Percentiles rank a stretch among this genome's conserved stretches.
Conservation (phyloP, 2,329 filamentous ascomycete species). For the Trichophyton benhamiae region DNA sequence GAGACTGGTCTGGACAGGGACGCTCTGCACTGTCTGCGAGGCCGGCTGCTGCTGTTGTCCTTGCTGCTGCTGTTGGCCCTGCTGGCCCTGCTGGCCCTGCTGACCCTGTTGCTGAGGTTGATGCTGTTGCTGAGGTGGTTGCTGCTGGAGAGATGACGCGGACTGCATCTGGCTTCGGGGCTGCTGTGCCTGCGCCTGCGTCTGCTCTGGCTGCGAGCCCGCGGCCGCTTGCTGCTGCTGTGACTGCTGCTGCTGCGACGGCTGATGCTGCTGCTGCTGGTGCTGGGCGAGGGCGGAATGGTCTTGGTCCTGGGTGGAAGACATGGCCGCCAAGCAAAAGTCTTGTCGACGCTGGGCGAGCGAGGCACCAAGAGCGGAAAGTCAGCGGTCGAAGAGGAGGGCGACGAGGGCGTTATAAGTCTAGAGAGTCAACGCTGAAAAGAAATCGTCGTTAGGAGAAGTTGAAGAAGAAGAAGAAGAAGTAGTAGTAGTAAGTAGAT, state of each 20-base stretch:
- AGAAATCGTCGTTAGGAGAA: not conserved
- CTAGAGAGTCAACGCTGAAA: not conserved
- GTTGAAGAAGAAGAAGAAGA: not conserved
- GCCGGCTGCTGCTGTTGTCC: slow-evolving; percentile 13
- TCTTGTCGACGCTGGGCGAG: slow-evolving; percentile 10
- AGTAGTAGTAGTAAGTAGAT: too few species aligned
- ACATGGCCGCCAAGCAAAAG: slow-evolving; percentile 19
- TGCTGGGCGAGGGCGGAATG: slow-evolving; percentile 15
- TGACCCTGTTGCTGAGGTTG: slow-evolving; percentile 4
- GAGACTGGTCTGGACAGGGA: slow-evolving; percentile 19
- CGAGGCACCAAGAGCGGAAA: slow-evolving; percentile 3
- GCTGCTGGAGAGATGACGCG: slow-evolving; percentile 11
- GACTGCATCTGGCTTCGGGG: slow-evolving; percentile 6
- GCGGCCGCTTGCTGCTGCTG: not conserved
- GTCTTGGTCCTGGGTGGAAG: slow-evolving; percentile 31
- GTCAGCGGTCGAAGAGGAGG: not conserved
- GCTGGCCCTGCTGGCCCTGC: not conserved
- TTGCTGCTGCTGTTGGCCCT: not conserved
- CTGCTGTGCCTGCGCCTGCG: slow-evolving; percentile 1
- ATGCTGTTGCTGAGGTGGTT: slow-evolving; percentile 12
- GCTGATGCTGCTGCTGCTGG: slow-evolving; percentile 9
- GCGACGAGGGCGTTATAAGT: not conserved
- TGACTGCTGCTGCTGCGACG: slow-evolving; percentile 6
- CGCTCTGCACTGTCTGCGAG: slow-evolving; percentile 13
- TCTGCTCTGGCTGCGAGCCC: slow-evolving; percentile 3